A percentile compares a stretch with the other conserved stretches of the same genome.
Evolutionary conservation across 176 grass and related monocot genomes (phyloP).

Genomic region (Bolboschoenus planiculmis): DNA sequence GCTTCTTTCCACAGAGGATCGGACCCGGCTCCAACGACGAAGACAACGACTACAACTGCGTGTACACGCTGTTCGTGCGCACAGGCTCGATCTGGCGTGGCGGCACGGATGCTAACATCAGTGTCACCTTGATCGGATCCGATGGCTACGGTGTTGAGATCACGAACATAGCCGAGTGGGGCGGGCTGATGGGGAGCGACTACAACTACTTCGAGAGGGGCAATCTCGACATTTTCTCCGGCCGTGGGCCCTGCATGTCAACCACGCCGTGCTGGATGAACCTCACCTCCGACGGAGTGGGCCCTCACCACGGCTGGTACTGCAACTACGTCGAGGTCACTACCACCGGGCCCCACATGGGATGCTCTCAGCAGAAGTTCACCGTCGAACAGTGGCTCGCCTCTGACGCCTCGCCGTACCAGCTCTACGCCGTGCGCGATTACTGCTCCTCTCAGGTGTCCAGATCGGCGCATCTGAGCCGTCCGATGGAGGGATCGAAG

Average conservation of each 20-base stretch:
- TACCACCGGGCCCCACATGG: slow-evolving; percentile 53
- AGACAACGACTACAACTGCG: slow-evolving; percentile 33
- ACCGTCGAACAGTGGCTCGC: slow-evolving; percentile 93
- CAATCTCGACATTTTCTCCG: slow-evolving; percentile 98
- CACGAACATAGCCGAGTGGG: slow-evolving; percentile 65
- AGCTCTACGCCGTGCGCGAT: slow-evolving; percentile 49
- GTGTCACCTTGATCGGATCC: slow-evolving; percentile 35
- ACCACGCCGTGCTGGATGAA: slow-evolving; percentile 50
- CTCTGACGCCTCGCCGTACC: slow-evolving; percentile 48
- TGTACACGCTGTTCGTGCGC: slow-evolving; percentile 85
- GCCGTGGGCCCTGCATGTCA: slow-evolving; percentile 71
- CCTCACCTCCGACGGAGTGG: slow-evolving; percentile 57
- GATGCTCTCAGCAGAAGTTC: slow-evolving; percentile 65
- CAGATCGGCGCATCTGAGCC: slow-evolving; percentile 1
- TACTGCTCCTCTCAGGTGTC: slow-evolving; percentile 21
- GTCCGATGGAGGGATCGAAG: neutral
- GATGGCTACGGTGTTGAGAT: slow-evolving; percentile 47
- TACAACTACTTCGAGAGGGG: slow-evolving; percentile 89
- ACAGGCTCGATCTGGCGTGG: slow-evolving; percentile 80
- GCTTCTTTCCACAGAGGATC: slow-evolving; percentile 1
- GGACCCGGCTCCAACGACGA: neutral
- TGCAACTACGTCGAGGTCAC: slow-evolving; percentile 95
- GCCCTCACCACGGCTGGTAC: slow-evolving; percentile 83
- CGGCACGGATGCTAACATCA: slow-evolving; percentile 76
- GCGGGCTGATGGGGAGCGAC: slow-evolving; percentile 49